Conservation (phyloP, 2,329 filamentous ascomycete species). For the Monosporascus cannonballus region DNA sequence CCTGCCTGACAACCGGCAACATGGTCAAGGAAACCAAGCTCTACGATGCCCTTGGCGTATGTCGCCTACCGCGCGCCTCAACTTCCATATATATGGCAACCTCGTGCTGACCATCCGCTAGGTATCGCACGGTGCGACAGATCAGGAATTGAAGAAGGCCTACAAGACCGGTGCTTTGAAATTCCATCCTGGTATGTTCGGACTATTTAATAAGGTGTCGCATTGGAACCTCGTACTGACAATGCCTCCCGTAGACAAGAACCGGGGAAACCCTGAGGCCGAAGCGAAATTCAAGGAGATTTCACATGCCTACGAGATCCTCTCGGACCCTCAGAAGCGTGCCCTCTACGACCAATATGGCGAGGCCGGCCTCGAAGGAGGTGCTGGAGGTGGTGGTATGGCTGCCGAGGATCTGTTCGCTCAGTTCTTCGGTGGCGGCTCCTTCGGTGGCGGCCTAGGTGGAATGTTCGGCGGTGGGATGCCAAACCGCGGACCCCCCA, state of each 20-base stretch:
- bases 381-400: slow-evolving; percentile 76
- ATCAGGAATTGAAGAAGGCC: slow-evolving; percentile 83
- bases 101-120: slow-evolving; percentile 30
- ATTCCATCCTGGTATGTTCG: slow-evolving; percentile 68
- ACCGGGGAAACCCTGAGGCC: slow-evolving; percentile 84
- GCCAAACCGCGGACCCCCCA: slow-evolving; percentile 70
- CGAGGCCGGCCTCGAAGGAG: slow-evolving; percentile 91
- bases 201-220: no score
- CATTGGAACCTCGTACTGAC: no score
- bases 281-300: slow-evolving; percentile 99
- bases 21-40: slow-evolving; percentile 78
- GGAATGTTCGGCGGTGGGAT: slow-evolving; percentile 74
- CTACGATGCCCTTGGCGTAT: slow-evolving; percentile 74
- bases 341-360: slow-evolving; percentile 94
- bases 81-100: background rate
- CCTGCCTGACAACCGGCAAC: slow-evolving; percentile 26
- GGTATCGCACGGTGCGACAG: slow-evolving; percentile 74
- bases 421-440: slow-evolving; percentile 84
- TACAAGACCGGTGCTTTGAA: slow-evolving; percentile 81
- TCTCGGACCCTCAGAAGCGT: slow-evolving; percentile 89
- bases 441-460: slow-evolving; percentile 66
- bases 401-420: slow-evolving; percentile 93
- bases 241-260: slow-evolving; percentile 66
- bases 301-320: slow-evolving; percentile 89
- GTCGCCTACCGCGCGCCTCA: slow-evolving; percentile 20